Base-by-base conservation (phyloP, 2,329 filamentous ascomycete species). In the Neofusicoccum parvum region DNA sequence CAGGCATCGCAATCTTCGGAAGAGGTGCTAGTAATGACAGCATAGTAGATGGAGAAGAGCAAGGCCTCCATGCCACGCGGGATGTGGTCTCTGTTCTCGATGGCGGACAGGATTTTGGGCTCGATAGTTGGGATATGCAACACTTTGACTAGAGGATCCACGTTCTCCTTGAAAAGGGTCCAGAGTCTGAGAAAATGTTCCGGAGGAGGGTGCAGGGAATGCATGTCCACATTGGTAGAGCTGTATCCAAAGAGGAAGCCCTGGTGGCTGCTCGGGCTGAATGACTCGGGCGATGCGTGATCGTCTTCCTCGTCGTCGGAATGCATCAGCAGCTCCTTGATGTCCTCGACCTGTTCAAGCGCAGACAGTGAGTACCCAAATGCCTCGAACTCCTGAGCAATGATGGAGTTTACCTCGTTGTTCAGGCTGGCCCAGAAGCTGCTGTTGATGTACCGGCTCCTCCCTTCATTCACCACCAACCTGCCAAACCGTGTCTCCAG, bases 391-490 rank as follows among this genome's bases (percentile, higher is more conserved):
- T 49, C 34, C 37, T 54, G 2, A 12, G 5, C 54, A 34, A 39
- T 12, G 32, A 34, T 20, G 15, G 56, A 54, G 70, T 79, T 64
- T 76, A 89, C 88, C 82, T 93, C 90, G 62, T 92, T 90, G 67
- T 88, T 91, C 60, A 94, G 82, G 68, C 86, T 91, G 20, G 89
- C 87, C 90, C 90, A 92, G 72, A 93, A 92, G 6, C 86, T 89
- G 74, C 87, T 91, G 78, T 89, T 92, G 69, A 94, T 87, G 73
- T 93, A 94, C 73, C 89, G 82, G 64, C 87, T 88, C 66, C 86
- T 87, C 45, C 88, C 88, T 64, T 92, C 89, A 68, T 90, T 89
- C 41, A 92, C 79, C 0, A 93, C 88, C 62, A 94, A 76, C 37
- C 90, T 82, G 2, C 90, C 89, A 75, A 91, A 89, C 64, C 87